phyloP scores from a whole-genome alignment of 371 early-diverging fungal genomes.

The Conidiobolus incongruus region DNA sequence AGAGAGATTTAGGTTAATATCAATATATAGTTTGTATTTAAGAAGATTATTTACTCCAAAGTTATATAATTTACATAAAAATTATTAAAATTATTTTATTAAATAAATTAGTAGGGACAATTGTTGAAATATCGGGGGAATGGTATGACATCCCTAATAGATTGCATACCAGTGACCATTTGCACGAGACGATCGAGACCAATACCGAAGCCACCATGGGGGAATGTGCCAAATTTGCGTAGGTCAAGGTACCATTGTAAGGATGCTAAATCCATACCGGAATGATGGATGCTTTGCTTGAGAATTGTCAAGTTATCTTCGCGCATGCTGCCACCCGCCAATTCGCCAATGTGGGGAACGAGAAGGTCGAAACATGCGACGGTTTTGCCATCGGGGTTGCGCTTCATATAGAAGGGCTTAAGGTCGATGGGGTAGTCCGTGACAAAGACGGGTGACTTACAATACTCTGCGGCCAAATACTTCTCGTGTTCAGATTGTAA shows the following conservation, averaged over 20 bases:
- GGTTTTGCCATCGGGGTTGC: conserved; percentile 28
- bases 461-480: conserved; percentile 45
- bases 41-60: too few relatives aligned
- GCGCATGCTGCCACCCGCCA: conserved; percentile 77
- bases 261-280: conserved; percentile 4
- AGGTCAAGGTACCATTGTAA: conserved; percentile 81
- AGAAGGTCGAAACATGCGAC: conserved; percentile 75
- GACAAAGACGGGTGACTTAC: conserved; percentile 62
- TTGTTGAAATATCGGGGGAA: conserved; percentile 40
- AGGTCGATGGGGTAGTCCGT: conserved; percentile 60
- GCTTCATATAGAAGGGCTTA: conserved; percentile 88
- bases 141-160: conserved; percentile 64
- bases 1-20: too few relatives aligned
- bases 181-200: conserved; percentile 72
- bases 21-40: too few relatives aligned
- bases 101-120: conserved; percentile 12
- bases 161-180: conserved; percentile 57
- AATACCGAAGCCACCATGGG: conserved; percentile 87
- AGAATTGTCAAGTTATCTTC: conserved; percentile 54
- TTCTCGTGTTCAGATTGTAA: conserved; percentile 79
- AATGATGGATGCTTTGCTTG: not conserved
- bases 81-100: not conserved
- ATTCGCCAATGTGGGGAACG: conserved; percentile 72
- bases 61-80: too few relatives aligned
- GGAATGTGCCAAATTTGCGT: conserved; percentile 55